phyloP scores from a whole-genome alignment of 2,329 filamentous ascomycete genomes.

The Talaromyces sp. region DNA sequence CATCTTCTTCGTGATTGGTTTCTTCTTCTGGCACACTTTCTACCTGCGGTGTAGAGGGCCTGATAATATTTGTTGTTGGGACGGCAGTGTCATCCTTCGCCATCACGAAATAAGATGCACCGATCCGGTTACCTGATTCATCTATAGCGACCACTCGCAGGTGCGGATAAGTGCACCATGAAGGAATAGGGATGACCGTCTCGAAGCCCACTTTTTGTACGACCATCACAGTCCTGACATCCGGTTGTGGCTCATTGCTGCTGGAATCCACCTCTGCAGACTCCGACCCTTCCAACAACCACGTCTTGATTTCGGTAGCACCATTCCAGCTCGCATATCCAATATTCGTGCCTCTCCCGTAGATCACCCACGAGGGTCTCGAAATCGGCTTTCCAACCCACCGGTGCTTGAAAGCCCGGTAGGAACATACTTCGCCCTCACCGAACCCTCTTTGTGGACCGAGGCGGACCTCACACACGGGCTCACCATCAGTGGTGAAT shows the following conservation, averaged over 20 bases:
- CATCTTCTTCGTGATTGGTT: not conserved
- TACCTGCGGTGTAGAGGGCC: not conserved
- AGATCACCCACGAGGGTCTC: slow-evolving; percentile 19
- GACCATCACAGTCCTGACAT: not conserved
- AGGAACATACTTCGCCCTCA: slow-evolving; percentile 45
- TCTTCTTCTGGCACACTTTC: not conserved
- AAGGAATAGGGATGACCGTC: slow-evolving; percentile 1
- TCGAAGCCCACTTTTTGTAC: slow-evolving; percentile 2
- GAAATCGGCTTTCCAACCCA: slow-evolving; percentile 51
- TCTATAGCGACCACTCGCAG: not conserved
- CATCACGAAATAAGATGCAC: not conserved
- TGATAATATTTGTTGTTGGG: not conserved
- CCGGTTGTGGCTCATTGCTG: not conserved
- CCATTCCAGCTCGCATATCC: slow-evolving; percentile 45
- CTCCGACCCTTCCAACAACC: slow-evolving; percentile 23
- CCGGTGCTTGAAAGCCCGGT: slow-evolving; percentile 51
- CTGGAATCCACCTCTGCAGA: not conserved
- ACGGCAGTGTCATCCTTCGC: not conserved
- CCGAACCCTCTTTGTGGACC: slow-evolving; percentile 30
- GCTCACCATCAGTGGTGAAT: slow-evolving; percentile 45
- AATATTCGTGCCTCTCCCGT: slow-evolving; percentile 19
- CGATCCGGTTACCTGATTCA: not conserved
- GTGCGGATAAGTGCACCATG: not conserved
- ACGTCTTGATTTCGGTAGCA: slow-evolving; percentile 36
- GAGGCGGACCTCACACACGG: slow-evolving; percentile 52